Evolutionary conservation across 1,284 basidiomycete genomes (phyloP), one percentile per base, ranked within the genome.

Genomic region (Hemileia vastatrix): DNA sequence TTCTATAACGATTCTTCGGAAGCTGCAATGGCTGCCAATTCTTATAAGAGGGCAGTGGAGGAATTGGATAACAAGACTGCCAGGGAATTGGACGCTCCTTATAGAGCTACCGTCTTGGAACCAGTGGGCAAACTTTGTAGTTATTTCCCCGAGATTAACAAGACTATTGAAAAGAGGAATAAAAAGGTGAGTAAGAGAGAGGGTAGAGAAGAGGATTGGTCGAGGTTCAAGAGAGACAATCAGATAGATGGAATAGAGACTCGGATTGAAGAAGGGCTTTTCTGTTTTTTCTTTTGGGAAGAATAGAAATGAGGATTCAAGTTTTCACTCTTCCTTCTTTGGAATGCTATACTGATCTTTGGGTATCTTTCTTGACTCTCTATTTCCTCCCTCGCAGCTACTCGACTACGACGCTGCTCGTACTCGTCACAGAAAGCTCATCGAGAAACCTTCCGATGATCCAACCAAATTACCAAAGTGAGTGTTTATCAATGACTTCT

Each of bases 391-490:
- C 31, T 9, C 21, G 2, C 70, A 95, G 90, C 81, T 97, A 65
- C 81, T 95, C 49, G 95, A 99, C 79, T 98, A 94, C 74, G 95
- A 99, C 72, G 81, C 94, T 0, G 87, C 93, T 2, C 83, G 95
- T 58, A 88, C 87, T 71, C 90, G 84, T 77, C 80, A 90, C 67
- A 85, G 89, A 71, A 98, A 97, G 76, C 77, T 91, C 15, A 83
- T 88, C 54, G 90, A 93, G 73, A 98, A 97, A 77, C 92, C 93
- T 1, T 84, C 85, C 58, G 93, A 97, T 71, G 95, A 98, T 76
- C 83, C 92, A 0, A 86, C 85, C 31, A 95, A 92, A 76, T 81
- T 97, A 1, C 92, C 92, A 32, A 85, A 77, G 88, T 88, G 68
- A 48, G 79, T 73, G 5, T n/a, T 1, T n/a, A n/a, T n/a, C n/a